Conservation (phyloP, 1,284 basidiomycete species). For the Boletus sp. region DNA sequence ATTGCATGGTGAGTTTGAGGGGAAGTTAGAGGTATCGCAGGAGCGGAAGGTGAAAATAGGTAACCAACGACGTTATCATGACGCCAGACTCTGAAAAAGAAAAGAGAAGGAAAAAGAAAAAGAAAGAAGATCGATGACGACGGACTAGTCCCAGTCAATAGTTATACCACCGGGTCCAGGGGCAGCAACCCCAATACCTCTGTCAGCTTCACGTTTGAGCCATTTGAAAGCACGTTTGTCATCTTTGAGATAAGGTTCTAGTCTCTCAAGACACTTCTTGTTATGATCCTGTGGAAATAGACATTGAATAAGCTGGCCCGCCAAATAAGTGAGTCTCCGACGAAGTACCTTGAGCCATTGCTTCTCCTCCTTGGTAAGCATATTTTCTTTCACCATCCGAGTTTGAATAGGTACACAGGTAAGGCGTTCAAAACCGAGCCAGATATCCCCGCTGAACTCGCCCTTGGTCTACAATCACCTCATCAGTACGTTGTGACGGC, state of each 20-base stretch:
- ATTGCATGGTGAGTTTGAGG: constrained; percentile 4
- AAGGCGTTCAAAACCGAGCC: constrained; percentile 85
- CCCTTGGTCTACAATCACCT: constrained; percentile 54
- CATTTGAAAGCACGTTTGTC: constrained; percentile 82
- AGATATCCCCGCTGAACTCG: constrained; percentile 70
- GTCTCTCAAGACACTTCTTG: constrained; percentile 65
- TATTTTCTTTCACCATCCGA: constrained; percentile 79
- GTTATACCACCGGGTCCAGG: constrained; percentile 61
- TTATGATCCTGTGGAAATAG: constrained; percentile 70
- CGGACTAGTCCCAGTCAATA: constrained; percentile 69
- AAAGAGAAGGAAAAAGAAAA: neutral
- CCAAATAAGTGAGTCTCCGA: constrained; percentile 13
- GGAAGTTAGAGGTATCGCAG: constrained; percentile 22
- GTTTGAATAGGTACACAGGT: constrained; percentile 95
- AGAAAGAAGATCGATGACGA: neutral
- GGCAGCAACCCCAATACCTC: constrained; percentile 64
- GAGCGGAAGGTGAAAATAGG: constrained; percentile 1
- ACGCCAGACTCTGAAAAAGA: constrained; percentile 3
- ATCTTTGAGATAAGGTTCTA: constrained; percentile 72
- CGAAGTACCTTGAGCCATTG: constrained; percentile 77
- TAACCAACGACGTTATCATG: neutral
- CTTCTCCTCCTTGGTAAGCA: constrained; percentile 86
- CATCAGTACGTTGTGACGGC: constrained; percentile 8
- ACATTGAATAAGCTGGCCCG: constrained; percentile 1
- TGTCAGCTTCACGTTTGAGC: constrained; percentile 73